Base-by-base conservation (phyloP, 176 grass and related monocot genomes). In the Juncus effusus region DNA sequence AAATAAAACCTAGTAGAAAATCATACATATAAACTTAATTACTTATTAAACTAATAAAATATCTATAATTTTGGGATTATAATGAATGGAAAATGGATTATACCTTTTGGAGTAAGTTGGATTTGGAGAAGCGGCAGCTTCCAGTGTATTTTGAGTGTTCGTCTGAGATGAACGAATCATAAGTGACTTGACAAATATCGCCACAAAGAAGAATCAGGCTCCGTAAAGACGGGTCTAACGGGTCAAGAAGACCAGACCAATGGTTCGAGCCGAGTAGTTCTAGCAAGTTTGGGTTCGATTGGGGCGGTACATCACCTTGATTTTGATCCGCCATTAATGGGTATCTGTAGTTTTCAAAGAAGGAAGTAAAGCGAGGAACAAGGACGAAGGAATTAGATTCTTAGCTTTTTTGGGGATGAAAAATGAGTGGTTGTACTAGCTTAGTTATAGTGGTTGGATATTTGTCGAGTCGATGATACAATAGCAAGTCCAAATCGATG, bases 121-220 rank as follows among this genome's bases (percentile, higher is more conserved):
- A 6, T 50, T 13, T 65, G 59, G 84, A 90, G 87, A 67, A 91
- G 66, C 87, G 92, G 84, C 87, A 91, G 73, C 76, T 83, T 74
- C 92, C 87, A 60, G 69, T 88, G 64, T 91, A 91, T 65, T 47
- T 81, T 57, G 84, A 96, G 45, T 86, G 64, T 1, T 56, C 0
- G 42, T 96, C 92, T 51, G 75, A 79, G 87, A 80, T 79, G 92
- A 96, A 96, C 47, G 87, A 80, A 79, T 91, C 87, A 75, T 91
- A 88, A 68, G 84, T 91, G 62, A 88, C 92, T 75, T 96, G 92
- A 70, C 82, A 85, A 56, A 96, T 63, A 69, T 96, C 92, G 60
- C 92, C 92, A 78, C 82, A 91, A 40, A 88, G 77, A 11, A 96
- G 82, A 69, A 96, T 59, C 41, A 96, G 69, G 65, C 84, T 63